Evolutionary conservation across 345 rosid species (phyloP).

Genomic region (Leavenworthia alabamica): DNA sequence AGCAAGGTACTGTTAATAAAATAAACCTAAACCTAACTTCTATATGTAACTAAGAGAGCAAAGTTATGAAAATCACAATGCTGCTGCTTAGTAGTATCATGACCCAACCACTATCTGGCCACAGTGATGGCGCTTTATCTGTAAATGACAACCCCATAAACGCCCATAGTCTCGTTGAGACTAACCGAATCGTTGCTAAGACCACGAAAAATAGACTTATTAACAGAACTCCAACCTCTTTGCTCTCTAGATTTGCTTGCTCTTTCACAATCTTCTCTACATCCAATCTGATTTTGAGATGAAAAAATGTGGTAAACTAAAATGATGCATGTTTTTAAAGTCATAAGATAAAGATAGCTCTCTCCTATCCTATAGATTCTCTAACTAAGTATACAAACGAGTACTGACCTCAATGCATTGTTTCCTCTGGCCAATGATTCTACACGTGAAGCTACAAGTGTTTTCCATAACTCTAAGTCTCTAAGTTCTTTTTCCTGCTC

Average conservation of each 20-base stretch:
- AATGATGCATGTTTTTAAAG: too few species aligned
- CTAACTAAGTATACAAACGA: background rate
- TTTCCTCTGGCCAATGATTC: conserved; percentile 59
- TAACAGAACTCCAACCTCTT: conserved; percentile 57
- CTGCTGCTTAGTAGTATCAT: conserved; percentile 77
- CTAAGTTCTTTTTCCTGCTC: conserved; percentile 50
- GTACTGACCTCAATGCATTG: conserved; percentile 57
- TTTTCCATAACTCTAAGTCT: conserved; percentile 62
- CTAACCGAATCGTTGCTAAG: conserved; percentile 52
- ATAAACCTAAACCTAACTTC: background rate
- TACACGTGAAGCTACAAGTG: conserved; percentile 44
- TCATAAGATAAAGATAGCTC: background rate
- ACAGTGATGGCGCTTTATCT: conserved; percentile 30
- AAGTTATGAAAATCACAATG: conserved; percentile 64
- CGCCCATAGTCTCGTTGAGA: conserved; percentile 38
- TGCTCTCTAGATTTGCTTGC: conserved; percentile 55
- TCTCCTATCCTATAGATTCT: background rate
- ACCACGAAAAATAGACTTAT: conserved; percentile 59
- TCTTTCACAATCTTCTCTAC: conserved; percentile 49
- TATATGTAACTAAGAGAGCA: conserved; percentile 38
- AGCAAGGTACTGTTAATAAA: background rate
- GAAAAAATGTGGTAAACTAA: background rate
- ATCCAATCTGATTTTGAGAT: conserved; percentile 42
- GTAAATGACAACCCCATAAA: conserved; percentile 31
- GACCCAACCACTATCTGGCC: conserved; percentile 61